phyloP scores from a whole-genome alignment of 371 early-diverging fungal species.

The Gilbertella persicaria region DNA sequence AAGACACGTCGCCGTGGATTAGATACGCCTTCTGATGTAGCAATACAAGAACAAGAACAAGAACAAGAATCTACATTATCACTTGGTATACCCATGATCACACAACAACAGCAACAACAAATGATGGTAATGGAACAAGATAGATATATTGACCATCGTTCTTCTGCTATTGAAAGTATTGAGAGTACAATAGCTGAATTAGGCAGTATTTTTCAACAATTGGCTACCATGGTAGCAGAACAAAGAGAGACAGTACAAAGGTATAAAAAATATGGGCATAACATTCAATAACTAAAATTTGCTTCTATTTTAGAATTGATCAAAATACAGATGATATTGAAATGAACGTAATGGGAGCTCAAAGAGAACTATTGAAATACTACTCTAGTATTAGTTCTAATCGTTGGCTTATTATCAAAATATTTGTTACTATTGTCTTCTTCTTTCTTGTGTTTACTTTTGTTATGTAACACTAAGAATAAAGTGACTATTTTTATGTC shows the following conservation, averaged over 20 bases:
- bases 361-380: slow-evolving; percentile 87
- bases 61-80: slow-evolving; percentile 47
- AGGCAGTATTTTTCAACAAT: slow-evolving; percentile 94
- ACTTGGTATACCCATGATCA: slow-evolving; percentile 53
- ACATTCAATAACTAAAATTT: background rate
- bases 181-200: slow-evolving; percentile 97
- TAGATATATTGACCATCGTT: slow-evolving; percentile 82
- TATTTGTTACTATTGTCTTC: slow-evolving; percentile 81
- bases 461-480: slow-evolving; percentile 31
- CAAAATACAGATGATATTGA: slow-evolving; percentile 93
- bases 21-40: too few relatives aligned
- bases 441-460: slow-evolving; percentile 57
- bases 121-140: slow-evolving; percentile 55
- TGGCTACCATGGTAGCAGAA: slow-evolving; percentile 92
- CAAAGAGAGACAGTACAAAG: slow-evolving; percentile 94
- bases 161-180: slow-evolving; percentile 91
- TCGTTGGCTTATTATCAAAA: slow-evolving; percentile 94
- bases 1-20: slow-evolving; percentile 11
- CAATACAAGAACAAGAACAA: slow-evolving; percentile 21
- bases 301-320: slow-evolving; percentile 72
- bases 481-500: background rate
- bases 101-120: slow-evolving; percentile 63
- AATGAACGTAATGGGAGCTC: slow-evolving; percentile 89
- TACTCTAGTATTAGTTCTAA: slow-evolving; percentile 90
- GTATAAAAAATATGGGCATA: slow-evolving; percentile 20